Percentiles rank a stretch among this genome's conserved stretches.
phyloP scores from a whole-genome alignment of 2,329 filamentous ascomycete genomes.

The Parastagonospora nodorum region DNA sequence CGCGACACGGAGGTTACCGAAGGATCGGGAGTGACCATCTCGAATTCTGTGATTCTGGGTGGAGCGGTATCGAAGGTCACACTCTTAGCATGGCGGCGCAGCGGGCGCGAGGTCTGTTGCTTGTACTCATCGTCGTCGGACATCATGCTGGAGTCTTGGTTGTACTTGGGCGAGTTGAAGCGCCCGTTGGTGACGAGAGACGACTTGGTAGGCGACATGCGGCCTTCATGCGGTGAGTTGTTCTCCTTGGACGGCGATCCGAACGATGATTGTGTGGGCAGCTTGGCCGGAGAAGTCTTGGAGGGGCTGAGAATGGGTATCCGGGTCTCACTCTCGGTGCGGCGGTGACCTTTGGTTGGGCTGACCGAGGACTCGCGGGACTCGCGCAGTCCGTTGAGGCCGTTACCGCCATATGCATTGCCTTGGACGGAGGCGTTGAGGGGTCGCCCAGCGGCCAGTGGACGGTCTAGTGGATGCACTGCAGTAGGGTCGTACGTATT shows the following conservation, averaged over 20 bases:
- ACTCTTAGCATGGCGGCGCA: constrained; percentile 89
- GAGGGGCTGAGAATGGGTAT: constrained; percentile 64
- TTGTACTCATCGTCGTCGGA: constrained; percentile 60
- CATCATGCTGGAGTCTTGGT: constrained; percentile 41
- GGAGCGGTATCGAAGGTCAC: constrained; percentile 95
- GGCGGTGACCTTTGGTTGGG: constrained; percentile 41
- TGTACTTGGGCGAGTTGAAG: constrained; percentile 54
- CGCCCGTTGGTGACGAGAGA: constrained; percentile 72
- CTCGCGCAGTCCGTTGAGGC: constrained; percentile 53
- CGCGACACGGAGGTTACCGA: constrained; percentile 87
- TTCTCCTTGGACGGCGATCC: constrained; percentile 31
- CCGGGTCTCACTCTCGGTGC: constrained; percentile 64
- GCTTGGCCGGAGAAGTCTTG: constrained; percentile 61
- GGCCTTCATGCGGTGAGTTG: constrained; percentile 42
- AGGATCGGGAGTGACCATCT: constrained; percentile 96
- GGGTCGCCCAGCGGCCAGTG: constrained; percentile 68
- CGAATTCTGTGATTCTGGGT: constrained; percentile 95
- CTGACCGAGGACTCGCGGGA: constrained; percentile 9
- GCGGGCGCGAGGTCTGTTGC: constrained; percentile 65
- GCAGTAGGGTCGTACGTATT: constrained; percentile 87
- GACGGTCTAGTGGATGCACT: constrained; percentile 78
- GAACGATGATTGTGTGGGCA: constrained; percentile 58
- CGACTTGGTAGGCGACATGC: constrained; percentile 83
- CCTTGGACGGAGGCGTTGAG: constrained; percentile 67
- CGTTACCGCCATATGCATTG: constrained; percentile 68